phyloP scores from a whole-genome alignment of 768 basidiomycete genomes.

The Tephrocybe sp. region DNA sequence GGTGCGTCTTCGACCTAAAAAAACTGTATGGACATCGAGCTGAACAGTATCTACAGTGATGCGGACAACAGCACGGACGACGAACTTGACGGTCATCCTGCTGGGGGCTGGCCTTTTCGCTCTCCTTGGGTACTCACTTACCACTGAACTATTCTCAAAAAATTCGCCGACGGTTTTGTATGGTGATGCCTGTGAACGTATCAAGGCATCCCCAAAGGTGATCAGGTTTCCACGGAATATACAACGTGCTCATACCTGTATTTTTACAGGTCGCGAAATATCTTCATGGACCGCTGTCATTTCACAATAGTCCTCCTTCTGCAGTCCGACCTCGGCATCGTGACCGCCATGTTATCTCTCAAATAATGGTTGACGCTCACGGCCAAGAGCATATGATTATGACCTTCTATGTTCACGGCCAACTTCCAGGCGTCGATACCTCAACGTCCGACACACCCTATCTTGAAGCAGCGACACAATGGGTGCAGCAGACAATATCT shows the following conservation, averaged over 20 bases:
- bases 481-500: constrained; percentile 39
- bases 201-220: constrained; percentile 45
- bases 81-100: constrained; percentile 55
- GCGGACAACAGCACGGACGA: constrained; percentile 47
- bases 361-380: constrained; percentile 66
- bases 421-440: constrained; percentile 37
- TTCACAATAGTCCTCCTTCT: constrained; percentile 84
- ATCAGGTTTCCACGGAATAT: constrained; percentile 19
- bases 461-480: constrained; percentile 39
- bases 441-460: constrained; percentile 39
- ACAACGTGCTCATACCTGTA: constrained; percentile 3
- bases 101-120: constrained; percentile 80
- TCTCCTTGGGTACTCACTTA: constrained; percentile 73
- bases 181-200: constrained; percentile 54
- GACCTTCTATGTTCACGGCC: constrained; percentile 76
- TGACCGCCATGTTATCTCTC: constrained; percentile 77
- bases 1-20: constrained; percentile 37
- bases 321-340: constrained; percentile 73
- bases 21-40: background rate
- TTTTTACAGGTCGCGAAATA: constrained; percentile 60
- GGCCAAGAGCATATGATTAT: constrained; percentile 84
- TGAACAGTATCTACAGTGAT: constrained; percentile 31
- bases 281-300: constrained; percentile 63
- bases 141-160: constrained; percentile 82
- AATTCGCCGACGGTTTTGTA: constrained; percentile 86